Percentiles rank a stretch among this genome's conserved stretches.
Evolutionary conservation across 805 yeast species (phyloP).

Genomic region (Yarrowia deformans): DNA sequence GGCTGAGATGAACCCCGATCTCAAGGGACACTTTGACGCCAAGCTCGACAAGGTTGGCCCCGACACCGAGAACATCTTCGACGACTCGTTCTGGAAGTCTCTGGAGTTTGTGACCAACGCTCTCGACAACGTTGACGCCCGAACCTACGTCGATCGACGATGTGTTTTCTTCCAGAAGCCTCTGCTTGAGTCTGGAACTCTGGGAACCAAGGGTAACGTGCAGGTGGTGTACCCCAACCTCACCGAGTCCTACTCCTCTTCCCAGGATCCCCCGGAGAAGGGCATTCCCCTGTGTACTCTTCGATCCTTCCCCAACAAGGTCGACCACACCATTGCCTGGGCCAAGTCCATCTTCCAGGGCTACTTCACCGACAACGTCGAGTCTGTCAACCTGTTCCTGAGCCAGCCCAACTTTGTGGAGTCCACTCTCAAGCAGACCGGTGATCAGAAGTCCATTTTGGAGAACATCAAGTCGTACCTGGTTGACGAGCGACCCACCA

Average conservation of each 20-base stretch:
- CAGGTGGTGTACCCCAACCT: constrained; percentile 93
- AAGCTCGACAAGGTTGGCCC: constrained; percentile 88
- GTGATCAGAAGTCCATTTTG: constrained; percentile 86
- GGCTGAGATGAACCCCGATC: constrained; percentile 81
- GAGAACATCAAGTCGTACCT: constrained; percentile 75
- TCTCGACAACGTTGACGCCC: constrained; percentile 95
- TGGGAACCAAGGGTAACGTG: constrained; percentile 98
- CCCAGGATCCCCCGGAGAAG: constrained; percentile 98
- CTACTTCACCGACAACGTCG: constrained; percentile 88
- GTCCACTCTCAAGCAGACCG: constrained; percentile 86
- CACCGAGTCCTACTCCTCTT: constrained; percentile 95
- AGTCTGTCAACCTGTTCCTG: constrained; percentile 87
- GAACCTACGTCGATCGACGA: constrained; percentile 96
- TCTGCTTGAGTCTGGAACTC: constrained; percentile 92
- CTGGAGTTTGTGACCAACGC: constrained; percentile 96
- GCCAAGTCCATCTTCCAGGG: constrained; percentile 95
- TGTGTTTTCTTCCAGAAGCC: constrained; percentile 93
- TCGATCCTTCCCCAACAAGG: constrained; percentile 96
- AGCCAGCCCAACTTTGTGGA: constrained; percentile 93
- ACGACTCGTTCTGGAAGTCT: constrained; percentile 82
- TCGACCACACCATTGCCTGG: constrained; percentile 99
- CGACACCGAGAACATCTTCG: constrained; percentile 87
- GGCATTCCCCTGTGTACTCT: constrained; percentile 96
- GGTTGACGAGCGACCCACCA: constrained; percentile 81
- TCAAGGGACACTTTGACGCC: constrained; percentile 76